Conservation (phyloP, 352 stramenopile genomes). For the Hyaloperonospora brassicae region DNA sequence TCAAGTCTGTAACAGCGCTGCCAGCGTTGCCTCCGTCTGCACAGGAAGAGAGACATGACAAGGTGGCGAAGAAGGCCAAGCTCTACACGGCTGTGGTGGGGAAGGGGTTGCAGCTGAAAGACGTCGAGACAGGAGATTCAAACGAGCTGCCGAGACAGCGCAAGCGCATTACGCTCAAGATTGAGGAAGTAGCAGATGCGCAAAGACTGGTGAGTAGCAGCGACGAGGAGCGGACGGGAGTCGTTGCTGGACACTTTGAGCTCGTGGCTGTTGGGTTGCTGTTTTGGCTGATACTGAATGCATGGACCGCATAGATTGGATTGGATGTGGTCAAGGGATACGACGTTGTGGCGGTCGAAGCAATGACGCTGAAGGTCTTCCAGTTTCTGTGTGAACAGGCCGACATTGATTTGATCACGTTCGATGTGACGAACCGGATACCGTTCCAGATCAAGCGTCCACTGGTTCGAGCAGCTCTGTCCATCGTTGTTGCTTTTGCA, state of each 20-base stretch:
- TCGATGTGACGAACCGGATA: slow-evolving; percentile 70
- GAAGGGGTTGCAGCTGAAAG: slow-evolving; percentile 40
- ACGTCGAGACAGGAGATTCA: slow-evolving; percentile 7
- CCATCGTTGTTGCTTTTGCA: not conserved
- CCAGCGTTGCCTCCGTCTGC: slow-evolving; percentile 27
- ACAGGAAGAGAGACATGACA: slow-evolving; percentile 29
- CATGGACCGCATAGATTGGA: slow-evolving; percentile 24
- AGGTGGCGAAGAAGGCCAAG: slow-evolving; percentile 57
- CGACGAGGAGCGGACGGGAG: too few species aligned
- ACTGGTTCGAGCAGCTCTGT: slow-evolving; percentile 33
- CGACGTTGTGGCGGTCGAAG: slow-evolving; percentile 70
- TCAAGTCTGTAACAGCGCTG: slow-evolving; percentile 35
- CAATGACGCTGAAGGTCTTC: slow-evolving; percentile 59
- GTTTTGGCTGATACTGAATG: too few species aligned
- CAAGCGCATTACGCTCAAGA: slow-evolving; percentile 65
- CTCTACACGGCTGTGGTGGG: slow-evolving; percentile 37
- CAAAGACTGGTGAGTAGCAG: slow-evolving; percentile 42
- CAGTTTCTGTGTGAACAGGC: slow-evolving; percentile 76
- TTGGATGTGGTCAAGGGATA: slow-evolving; percentile 58
- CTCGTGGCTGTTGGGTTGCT: too few species aligned
- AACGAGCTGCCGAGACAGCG: slow-evolving; percentile 45
- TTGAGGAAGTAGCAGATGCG: slow-evolving; percentile 59
- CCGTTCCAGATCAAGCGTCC: slow-evolving; percentile 74
- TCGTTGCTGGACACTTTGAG: too few species aligned
- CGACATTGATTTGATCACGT: slow-evolving; percentile 76